Evolutionary conservation across 164 flowering plant genomes (phyloP).

Genomic region (Umbilicus rupestris): DNA sequence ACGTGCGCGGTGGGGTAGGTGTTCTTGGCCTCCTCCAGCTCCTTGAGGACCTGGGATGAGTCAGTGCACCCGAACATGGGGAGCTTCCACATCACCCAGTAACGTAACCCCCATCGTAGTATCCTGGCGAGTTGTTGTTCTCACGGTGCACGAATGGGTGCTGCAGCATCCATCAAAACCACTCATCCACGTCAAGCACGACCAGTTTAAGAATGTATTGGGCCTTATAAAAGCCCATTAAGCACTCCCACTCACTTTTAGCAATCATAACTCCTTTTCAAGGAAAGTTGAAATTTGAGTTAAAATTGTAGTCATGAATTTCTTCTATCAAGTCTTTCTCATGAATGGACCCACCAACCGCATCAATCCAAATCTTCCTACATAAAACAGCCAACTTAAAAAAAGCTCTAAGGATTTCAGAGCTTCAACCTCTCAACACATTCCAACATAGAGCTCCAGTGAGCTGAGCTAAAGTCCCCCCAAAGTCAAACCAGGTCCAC

Average conservation of each 20-base stretch:
- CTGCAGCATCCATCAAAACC: constrained; percentile 19
- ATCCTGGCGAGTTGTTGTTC: constrained; percentile 57
- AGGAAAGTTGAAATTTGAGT: too few species aligned
- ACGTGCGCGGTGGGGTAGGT: constrained; percentile 62
- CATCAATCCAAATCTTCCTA: background rate
- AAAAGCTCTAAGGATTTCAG: background rate
- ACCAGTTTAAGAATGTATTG: too few species aligned
- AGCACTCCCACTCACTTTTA: too few species aligned
- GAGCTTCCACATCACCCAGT: constrained; percentile 75
- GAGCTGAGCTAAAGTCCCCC: background rate
- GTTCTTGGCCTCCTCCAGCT: constrained; percentile 53
- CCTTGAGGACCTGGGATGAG: constrained; percentile 45
- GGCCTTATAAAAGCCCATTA: too few species aligned
- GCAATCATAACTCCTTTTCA: too few species aligned
- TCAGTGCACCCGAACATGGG: constrained; percentile 77
- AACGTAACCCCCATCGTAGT: constrained; percentile 79
- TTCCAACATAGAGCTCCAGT: background rate
- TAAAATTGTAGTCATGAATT: too few species aligned
- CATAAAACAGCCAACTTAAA: background rate
- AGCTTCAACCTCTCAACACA: constrained; percentile 3
- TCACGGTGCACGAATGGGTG: constrained; percentile 38
- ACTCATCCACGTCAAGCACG: too few species aligned
- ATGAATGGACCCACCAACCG: background rate
- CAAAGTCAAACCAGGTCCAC: background rate
- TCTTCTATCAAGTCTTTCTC: too few species aligned